Conservation (phyloP, 805 yeast genomes). For the Saccharomycopsis babjevae region DNA sequence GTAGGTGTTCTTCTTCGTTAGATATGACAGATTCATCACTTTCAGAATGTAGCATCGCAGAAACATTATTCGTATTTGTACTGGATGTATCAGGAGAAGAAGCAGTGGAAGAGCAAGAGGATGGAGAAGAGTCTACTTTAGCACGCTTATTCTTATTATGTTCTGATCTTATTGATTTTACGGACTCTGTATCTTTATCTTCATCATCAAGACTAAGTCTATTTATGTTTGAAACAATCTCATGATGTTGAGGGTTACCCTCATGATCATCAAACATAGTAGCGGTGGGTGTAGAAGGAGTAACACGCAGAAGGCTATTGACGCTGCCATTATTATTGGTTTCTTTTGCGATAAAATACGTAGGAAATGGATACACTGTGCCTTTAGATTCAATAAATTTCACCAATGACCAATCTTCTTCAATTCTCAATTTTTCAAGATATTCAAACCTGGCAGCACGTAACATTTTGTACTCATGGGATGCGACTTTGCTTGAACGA, state of each 20-base stretch:
- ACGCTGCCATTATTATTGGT: neutral
- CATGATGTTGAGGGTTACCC: neutral
- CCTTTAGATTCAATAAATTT: neutral
- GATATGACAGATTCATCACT: slow-evolving; percentile 14
- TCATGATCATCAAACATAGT: neutral
- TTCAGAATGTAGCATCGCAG: slow-evolving; percentile 9
- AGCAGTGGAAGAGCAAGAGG: slow-evolving; percentile 8
- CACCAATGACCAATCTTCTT: slow-evolving; percentile 11
- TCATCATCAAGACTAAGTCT: slow-evolving; percentile 17
- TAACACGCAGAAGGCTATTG: neutral
- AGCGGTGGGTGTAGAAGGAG: neutral
- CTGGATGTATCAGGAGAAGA: slow-evolving; percentile 15
- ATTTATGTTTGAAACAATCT: slow-evolving; percentile 12
- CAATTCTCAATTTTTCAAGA: slow-evolving; percentile 6
- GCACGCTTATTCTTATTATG: slow-evolving; percentile 20
- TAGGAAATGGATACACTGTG: neutral
- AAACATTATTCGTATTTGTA: neutral
- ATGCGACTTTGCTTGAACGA: slow-evolving; percentile 39
- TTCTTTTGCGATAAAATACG: neutral
- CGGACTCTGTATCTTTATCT: slow-evolving; percentile 4
- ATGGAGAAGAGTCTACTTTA: slow-evolving; percentile 5
- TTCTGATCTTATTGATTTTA: slow-evolving; percentile 20
- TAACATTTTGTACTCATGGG: slow-evolving; percentile 22
- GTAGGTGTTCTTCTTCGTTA: slow-evolving; percentile 11
- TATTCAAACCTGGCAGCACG: slow-evolving; percentile 14